Percentiles rank a stretch among this genome's conserved stretches.
Evolutionary conservation across 2,329 filamentous ascomycete genomes (phyloP).

Genomic region (Xylaria sp.): DNA sequence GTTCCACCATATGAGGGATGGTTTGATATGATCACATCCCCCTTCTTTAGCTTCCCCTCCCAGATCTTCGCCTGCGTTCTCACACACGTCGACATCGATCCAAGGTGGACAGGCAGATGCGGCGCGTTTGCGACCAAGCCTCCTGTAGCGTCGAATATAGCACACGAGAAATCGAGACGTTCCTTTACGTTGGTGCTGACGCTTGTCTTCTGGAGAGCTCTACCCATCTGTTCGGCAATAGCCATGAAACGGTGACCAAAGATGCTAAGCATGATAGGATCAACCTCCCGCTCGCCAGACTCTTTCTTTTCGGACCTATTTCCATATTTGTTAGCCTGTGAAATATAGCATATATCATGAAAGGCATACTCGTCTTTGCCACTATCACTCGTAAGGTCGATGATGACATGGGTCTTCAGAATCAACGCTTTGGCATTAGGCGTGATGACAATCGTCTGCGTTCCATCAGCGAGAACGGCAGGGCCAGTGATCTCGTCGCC

Average conservation of each 20-base stretch:
- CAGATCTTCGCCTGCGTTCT: slow-evolving; percentile 82
- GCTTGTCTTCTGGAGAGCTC: slow-evolving; percentile 81
- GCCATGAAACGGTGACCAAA: slow-evolving; percentile 88
- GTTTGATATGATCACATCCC: slow-evolving; percentile 85
- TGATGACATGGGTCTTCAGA: slow-evolving; percentile 87
- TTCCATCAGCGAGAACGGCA: slow-evolving; percentile 86
- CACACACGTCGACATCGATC: slow-evolving; percentile 87
- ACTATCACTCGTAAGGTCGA: slow-evolving; percentile 76
- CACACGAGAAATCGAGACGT: slow-evolving; percentile 84
- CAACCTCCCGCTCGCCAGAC: slow-evolving; percentile 62
- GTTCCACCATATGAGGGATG: slow-evolving; percentile 88
- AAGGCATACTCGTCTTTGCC: slow-evolving; percentile 54
- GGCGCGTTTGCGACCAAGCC: slow-evolving; percentile 83
- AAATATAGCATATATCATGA: neutral
- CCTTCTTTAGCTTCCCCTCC: slow-evolving; percentile 79
- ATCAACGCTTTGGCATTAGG: slow-evolving; percentile 81
- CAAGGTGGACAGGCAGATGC: slow-evolving; percentile 83
- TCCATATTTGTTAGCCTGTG: slow-evolving; percentile 41
- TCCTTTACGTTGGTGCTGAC: slow-evolving; percentile 86
- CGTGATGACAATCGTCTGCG: slow-evolving; percentile 91
- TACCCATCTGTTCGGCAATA: slow-evolving; percentile 86
- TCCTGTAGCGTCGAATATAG: slow-evolving; percentile 80
- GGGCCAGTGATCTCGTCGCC: slow-evolving; percentile 82
- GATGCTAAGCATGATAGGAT: slow-evolving; percentile 81
- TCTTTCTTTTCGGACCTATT: slow-evolving; percentile 45